Evolutionary conservation across 495 filamentous ascomycete genomes (phyloP).

Genomic region (Hapsidospora chrysogenum): DNA sequence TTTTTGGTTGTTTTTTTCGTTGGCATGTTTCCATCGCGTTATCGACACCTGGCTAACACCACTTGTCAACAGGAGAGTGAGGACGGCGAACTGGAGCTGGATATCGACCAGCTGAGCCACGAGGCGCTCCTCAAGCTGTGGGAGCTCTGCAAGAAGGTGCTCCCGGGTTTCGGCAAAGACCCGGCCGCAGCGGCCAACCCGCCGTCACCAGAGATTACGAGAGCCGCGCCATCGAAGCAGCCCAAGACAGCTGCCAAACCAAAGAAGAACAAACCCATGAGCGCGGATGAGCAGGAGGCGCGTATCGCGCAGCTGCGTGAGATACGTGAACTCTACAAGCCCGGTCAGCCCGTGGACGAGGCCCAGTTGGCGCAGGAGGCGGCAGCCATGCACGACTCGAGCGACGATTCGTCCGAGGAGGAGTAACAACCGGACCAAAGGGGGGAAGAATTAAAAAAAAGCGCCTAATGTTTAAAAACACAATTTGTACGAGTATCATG

Average conservation of each 20-base stretch:
- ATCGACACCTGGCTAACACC: constrained; percentile 3
- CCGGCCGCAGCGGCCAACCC: constrained; percentile 11
- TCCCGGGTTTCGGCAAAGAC: constrained; percentile 35
- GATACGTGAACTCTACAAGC: constrained; percentile 16
- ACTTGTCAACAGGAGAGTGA: constrained; percentile 36
- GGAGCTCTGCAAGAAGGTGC: constrained; percentile 54
- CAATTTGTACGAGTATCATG: no score
- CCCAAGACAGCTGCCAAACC: constrained; percentile 42
- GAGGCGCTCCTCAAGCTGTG: constrained; percentile 61
- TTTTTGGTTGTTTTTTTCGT: no score
- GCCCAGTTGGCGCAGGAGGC: neutral
- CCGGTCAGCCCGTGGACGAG: neutral
- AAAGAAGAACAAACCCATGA: constrained; percentile 99
- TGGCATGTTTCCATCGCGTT: neutral
- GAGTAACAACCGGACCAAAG: no score
- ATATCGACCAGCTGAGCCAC: constrained; percentile 70
- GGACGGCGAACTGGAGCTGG: constrained; percentile 76
- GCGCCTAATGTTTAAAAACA: no score
- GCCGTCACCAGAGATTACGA: constrained; percentile 8
- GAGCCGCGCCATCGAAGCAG: constrained; percentile 15
- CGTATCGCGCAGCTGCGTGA: constrained; percentile 66
- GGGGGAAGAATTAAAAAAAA: no score
- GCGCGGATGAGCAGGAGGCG: constrained; percentile 78
- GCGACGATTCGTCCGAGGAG: constrained; percentile 6
- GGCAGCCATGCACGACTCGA: neutral